Evolutionary conservation across 805 yeast genomes (phyloP).

Genomic region (Brettanomyces custersianus): DNA sequence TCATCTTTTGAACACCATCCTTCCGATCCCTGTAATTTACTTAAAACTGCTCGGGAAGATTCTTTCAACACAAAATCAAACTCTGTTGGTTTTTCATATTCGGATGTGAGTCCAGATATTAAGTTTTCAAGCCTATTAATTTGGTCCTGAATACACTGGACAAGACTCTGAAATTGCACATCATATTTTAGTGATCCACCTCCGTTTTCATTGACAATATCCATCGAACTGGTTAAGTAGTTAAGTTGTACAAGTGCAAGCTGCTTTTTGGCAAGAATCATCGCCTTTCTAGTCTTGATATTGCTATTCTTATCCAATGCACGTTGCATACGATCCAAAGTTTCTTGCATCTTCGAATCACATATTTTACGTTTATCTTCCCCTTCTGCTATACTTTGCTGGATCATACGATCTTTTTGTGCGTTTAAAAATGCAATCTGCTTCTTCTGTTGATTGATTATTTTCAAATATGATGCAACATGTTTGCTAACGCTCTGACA

Average conservation of each 20-base stretch:
- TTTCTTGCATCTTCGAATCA: conserved; percentile 30
- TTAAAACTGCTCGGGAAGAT: conserved; percentile 36
- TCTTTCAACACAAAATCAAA: conserved; percentile 41
- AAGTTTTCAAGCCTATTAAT: conserved; percentile 31
- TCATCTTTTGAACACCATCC: conserved; percentile 45
- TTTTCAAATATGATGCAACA: conserved; percentile 74
- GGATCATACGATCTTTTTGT: conserved; percentile 39
- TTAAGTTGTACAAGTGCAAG: conserved; percentile 20
- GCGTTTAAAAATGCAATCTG: conserved; percentile 62
- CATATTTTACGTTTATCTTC: conserved; percentile 30
- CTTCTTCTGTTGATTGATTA: conserved; percentile 72
- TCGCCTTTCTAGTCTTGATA: conserved; percentile 34
- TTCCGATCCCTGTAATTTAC: conserved; percentile 41
- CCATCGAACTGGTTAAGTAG: too few relatives aligned
- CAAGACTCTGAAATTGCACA: conserved; percentile 9
- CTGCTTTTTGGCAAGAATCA: conserved; percentile 38
- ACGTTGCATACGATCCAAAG: conserved; percentile 31
- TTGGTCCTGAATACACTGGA: conserved; percentile 12
- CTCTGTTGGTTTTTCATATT: conserved; percentile 40
- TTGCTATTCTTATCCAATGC: conserved; percentile 35
- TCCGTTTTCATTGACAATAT: too few relatives aligned
- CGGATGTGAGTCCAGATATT: conserved; percentile 41
- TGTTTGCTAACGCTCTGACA: conserved; percentile 71
- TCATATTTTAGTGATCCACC: too few relatives aligned
- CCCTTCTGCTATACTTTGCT: conserved; percentile 28